Conservation (phyloP, 2,329 filamentous ascomycete genomes). For the Fusarium sp. region DNA sequence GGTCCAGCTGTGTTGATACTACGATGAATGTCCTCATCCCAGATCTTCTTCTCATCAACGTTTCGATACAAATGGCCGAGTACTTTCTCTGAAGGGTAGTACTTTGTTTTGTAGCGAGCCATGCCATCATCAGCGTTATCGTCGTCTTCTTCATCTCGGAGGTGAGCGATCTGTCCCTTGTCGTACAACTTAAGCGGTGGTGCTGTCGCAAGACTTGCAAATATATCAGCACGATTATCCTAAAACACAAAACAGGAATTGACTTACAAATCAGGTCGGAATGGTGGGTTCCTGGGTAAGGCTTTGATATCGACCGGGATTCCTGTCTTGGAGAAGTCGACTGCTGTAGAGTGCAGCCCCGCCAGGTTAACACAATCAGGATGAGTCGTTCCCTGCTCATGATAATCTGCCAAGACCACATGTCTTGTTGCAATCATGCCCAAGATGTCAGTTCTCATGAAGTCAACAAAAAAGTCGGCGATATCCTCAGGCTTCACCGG, state of each 20-base stretch:
- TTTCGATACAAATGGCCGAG: conserved; percentile 77
- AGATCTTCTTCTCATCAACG: conserved; percentile 78
- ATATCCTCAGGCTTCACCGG: conserved; percentile 74
- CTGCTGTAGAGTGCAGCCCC: conserved; percentile 74
- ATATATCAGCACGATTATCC: neutral
- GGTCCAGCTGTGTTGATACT: conserved; percentile 40
- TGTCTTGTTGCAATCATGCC: conserved; percentile 74
- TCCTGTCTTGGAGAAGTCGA: conserved; percentile 82
- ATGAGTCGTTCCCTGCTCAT: conserved; percentile 61
- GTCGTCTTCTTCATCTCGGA: conserved; percentile 48
- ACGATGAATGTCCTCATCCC: conserved; percentile 60
- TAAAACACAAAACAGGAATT: too few species aligned
- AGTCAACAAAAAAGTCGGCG: conserved; percentile 82
- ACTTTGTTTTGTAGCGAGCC: conserved; percentile 59
- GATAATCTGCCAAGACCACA: conserved; percentile 71
- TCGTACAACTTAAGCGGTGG: conserved; percentile 59
- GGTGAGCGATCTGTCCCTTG: conserved; percentile 52
- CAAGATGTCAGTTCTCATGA: conserved; percentile 75
- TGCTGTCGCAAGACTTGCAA: conserved; percentile 57
- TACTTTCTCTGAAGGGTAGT: conserved; percentile 75
- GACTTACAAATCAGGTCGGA: conserved; percentile 67
- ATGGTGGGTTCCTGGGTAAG: conserved; percentile 54
- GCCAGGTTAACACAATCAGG: conserved; percentile 66
- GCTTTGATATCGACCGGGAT: conserved; percentile 62
- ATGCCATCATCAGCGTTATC: conserved; percentile 57